phyloP scores from a whole-genome alignment of 345 rosid genomes.

The Nasturtium officinale region DNA sequence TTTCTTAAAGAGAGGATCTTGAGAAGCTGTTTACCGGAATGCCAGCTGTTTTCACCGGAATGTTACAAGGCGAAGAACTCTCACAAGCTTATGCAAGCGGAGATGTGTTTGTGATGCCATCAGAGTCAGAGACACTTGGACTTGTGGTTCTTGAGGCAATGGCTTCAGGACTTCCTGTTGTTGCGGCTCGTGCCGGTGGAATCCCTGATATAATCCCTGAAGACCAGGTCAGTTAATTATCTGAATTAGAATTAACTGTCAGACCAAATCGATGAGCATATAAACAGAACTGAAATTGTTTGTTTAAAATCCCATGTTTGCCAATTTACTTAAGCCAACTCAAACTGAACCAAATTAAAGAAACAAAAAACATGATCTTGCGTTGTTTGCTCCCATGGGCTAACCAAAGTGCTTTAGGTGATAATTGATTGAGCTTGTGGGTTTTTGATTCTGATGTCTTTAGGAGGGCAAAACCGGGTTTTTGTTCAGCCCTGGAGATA shows the following conservation, averaged over 20 bases:
- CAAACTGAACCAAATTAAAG: not conserved
- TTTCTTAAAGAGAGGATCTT: slow-evolving; percentile 69
- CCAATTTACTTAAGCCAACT: not conserved
- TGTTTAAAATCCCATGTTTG: not conserved
- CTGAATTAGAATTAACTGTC: not conserved
- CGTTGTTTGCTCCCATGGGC: slow-evolving; percentile 8
- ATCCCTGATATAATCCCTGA: slow-evolving; percentile 92
- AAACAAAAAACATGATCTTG: not conserved
- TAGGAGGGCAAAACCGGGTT: slow-evolving; percentile 84
- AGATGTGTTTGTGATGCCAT: slow-evolving; percentile 94
- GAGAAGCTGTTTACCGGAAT: slow-evolving; percentile 78
- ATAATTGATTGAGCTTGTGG: slow-evolving; percentile 13
- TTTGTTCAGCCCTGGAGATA: slow-evolving; percentile 74
- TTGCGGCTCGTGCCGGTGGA: slow-evolving; percentile 94
- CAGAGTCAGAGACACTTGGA: slow-evolving; percentile 97
- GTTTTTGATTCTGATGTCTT: slow-evolving; percentile 6
- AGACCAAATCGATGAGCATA: not conserved
- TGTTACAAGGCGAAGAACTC: slow-evolving; percentile 87
- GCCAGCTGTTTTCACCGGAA: slow-evolving; percentile 94
- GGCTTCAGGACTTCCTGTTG: slow-evolving; percentile 94
- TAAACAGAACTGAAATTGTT: not conserved
- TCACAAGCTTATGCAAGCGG: slow-evolving; percentile 98
- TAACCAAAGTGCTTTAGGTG: not conserved
- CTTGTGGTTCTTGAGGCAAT: slow-evolving; percentile 95
- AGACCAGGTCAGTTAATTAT: slow-evolving; percentile 66